These are phyloP conservation scores for Arachis hypogaea DNA, from an alignment of 306 rosid genomes.

Conservation along the genomic window DNA sequence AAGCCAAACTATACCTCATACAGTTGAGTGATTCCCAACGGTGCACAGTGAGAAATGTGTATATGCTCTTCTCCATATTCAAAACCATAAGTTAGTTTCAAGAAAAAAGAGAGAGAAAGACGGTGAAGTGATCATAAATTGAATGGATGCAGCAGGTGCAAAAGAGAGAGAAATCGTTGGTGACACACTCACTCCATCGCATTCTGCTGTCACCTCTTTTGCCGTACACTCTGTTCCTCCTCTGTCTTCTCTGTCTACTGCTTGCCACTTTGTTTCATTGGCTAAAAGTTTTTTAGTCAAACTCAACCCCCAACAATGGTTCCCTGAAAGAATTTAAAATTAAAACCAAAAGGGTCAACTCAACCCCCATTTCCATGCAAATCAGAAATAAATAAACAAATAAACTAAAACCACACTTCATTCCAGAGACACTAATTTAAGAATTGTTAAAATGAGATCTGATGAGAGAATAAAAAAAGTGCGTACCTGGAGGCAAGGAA, in stretches of 20 bases:
- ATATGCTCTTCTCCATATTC: constrained; percentile 73
- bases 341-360: constrained; percentile 27
- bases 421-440: neutral
- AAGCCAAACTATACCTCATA: constrained; percentile 66
- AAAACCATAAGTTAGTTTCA: constrained; percentile 29
- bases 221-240: no score
- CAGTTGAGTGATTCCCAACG: constrained; percentile 81
- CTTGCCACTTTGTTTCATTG: no score
- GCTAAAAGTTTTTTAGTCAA: constrained; percentile 32
- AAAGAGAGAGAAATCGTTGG: no score
- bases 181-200: no score
- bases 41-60: constrained; percentile 64
- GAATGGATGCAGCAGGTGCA: no score
- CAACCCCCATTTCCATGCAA: constrained; percentile 4
- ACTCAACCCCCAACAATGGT: constrained; percentile 90
- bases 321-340: constrained; percentile 56
- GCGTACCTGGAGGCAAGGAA: constrained; percentile 67
- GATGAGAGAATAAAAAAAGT: neutral
- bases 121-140: no score
- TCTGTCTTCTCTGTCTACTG: no score
- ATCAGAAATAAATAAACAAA: neutral
- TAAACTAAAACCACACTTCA: no score
- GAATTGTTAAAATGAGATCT: constrained; percentile 28
- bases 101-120: no score
- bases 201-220: no score